Evolutionary conservation across 2,329 filamentous ascomycete species (phyloP).

Genomic region (Pyrenophora seminiperda): DNA sequence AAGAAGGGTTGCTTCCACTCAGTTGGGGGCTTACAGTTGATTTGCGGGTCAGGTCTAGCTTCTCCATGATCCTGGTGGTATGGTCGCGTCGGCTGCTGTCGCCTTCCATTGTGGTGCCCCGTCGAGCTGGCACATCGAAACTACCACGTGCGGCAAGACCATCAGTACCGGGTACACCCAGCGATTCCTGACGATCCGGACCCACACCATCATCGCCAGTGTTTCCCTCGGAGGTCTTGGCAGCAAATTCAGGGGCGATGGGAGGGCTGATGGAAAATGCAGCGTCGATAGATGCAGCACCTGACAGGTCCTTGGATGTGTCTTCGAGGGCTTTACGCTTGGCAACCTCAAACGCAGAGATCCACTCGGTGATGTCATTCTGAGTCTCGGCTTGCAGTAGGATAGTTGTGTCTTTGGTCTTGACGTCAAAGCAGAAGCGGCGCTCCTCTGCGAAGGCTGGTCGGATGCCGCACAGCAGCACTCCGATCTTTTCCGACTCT

Average conservation of each 20-base stretch:
- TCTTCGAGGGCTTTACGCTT: slow-evolving; percentile 91
- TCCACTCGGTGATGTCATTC: slow-evolving; percentile 89
- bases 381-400: slow-evolving; percentile 94
- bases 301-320: slow-evolving; percentile 58
- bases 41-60: slow-evolving; percentile 86
- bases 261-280: slow-evolving; percentile 93
- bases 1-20: slow-evolving; percentile 48
- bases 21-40: slow-evolving; percentile 62
- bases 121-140: slow-evolving; percentile 67
- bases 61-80: slow-evolving; percentile 87
- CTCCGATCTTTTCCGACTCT: slow-evolving; percentile 94
- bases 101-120: slow-evolving; percentile 64
- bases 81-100: slow-evolving; percentile 78
- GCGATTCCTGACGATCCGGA: slow-evolving; percentile 66
- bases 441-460: slow-evolving; percentile 91
- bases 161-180: slow-evolving; percentile 67
- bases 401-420: slow-evolving; percentile 91
- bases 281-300: slow-evolving; percentile 62
- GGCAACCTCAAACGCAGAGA: slow-evolving; percentile 88
- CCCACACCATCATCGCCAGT: slow-evolving; percentile 58
- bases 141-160: slow-evolving; percentile 66
- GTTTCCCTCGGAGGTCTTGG: slow-evolving; percentile 73
- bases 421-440: slow-evolving; percentile 96
- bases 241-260: slow-evolving; percentile 86
- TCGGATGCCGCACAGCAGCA: slow-evolving; percentile 89